Evolutionary conservation across 306 rosid genomes (phyloP), one percentile per base, ranked within the genome.

Genomic region (Ochetophila trinervis): DNA sequence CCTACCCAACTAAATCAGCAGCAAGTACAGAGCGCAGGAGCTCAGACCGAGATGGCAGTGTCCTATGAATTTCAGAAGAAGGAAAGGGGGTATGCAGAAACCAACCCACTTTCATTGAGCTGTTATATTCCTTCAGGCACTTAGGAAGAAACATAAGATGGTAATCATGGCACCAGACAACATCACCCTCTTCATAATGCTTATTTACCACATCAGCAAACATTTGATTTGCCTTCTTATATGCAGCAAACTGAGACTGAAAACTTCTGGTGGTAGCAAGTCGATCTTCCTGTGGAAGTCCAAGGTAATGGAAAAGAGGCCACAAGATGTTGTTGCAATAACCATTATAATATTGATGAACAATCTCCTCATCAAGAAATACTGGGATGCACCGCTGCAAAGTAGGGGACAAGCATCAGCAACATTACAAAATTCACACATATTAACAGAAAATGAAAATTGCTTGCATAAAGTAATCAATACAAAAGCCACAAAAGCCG

Each of bases 201-300:
- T 62, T 6, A 73, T 84, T 87, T 4, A 90, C 97, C 17, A 90
- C 97, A 64, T 80, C 88, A n/a, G 97, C 97, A 81, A 90, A 90
- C 97, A 87, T 90, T 73, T 87, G 83, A 73, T 90, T 90, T 64
- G 97, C 97, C 69, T 82, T 82, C 88, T 90, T 83, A 77, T 90
- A 90, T 49, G 97, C 97, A 57, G 61, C 80, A 73, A 90, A 90
- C 74, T 90, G 97, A 34, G 97, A 90, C 75, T 90, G 97, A 79
- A 87, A 90, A 82, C 97, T 86, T 16, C 97, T 87, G 14, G 97
- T 90, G 70, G 97, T 90, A 71, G 97, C 97, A 63, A 90, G 97
- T 69, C 97, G 88, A 65, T 90, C 97, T 82, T 90, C 97, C 78
- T 90, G 97, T 50, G 97, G 97, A 68, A 90, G 97, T 68, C 95